A percentile compares a stretch with the other conserved stretches of the same genome.
Evolutionary conservation across 1,139 yeast species (phyloP).

Genomic region (Taphrina pruni): DNA sequence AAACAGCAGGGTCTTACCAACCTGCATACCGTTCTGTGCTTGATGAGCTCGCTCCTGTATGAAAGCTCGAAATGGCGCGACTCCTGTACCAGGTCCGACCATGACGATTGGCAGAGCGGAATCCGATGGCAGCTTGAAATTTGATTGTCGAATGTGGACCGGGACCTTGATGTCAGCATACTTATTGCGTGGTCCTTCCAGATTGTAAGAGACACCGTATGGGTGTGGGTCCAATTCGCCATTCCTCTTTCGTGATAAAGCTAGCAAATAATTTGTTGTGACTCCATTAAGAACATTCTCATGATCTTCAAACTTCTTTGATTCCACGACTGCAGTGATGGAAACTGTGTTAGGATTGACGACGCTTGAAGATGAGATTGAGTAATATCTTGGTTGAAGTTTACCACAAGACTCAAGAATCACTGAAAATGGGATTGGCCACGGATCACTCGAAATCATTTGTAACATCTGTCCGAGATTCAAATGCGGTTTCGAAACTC

Average conservation of each 20-base stretch:
- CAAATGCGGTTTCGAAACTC: conserved; percentile 64
- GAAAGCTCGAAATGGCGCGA: conserved; percentile 95
- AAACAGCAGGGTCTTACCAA: conserved; percentile 78
- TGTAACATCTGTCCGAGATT: conserved; percentile 80
- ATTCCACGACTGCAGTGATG: conserved; percentile 92
- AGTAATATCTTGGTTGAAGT: conserved; percentile 92
- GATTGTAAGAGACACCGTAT: conserved; percentile 64
- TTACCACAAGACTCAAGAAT: conserved; percentile 79
- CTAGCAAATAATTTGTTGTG: conserved; percentile 82
- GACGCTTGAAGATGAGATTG: conserved; percentile 88
- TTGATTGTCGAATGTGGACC: conserved; percentile 90
- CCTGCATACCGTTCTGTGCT: conserved; percentile 56
- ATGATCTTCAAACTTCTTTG: conserved; percentile 57
- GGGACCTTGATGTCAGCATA: conserved; percentile 69
- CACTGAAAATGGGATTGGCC: conserved; percentile 78
- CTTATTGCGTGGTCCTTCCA: conserved; percentile 78
- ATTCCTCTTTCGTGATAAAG: conserved; percentile 67
- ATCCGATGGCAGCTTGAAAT: conserved; percentile 91
- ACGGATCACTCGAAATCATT: conserved; percentile 63
- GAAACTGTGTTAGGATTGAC: conserved; percentile 72
- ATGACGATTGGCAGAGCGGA: conserved; percentile 82
- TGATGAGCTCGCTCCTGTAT: conserved; percentile 76
- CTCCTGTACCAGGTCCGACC: conserved; percentile 98
- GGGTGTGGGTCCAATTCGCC: conserved; percentile 52
- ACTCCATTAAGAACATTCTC: conserved; percentile 73